Conservation (phyloP, 371 early-diverging fungal genomes). For the Mucor indicus region DNA sequence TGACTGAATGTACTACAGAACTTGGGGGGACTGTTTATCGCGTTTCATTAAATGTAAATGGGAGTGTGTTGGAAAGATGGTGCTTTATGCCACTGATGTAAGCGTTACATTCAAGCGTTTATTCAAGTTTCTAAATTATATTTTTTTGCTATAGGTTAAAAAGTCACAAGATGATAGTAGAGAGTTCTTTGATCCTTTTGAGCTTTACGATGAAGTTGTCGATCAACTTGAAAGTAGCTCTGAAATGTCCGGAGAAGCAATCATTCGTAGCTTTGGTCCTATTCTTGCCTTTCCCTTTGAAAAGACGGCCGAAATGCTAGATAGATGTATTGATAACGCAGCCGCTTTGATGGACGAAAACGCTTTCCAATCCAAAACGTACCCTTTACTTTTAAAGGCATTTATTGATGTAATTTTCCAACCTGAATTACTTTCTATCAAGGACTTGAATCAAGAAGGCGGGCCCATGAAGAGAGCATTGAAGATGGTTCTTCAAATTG, state of each 20-base stretch:
- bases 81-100: conserved; percentile 24
- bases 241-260: conserved; percentile 35
- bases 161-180: not conserved
- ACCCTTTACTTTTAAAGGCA: conserved; percentile 32
- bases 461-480: conserved; percentile 44
- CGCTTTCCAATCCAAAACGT: conserved; percentile 32
- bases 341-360: conserved; percentile 38
- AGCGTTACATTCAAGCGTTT: not conserved
- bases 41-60: conserved; percentile 37
- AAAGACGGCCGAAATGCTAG: conserved; percentile 26
- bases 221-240: conserved; percentile 44
- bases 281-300: conserved; percentile 31
- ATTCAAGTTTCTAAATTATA: not conserved
- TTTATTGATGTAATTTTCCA: conserved; percentile 38
- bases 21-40: conserved; percentile 40
- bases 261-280: conserved; percentile 30
- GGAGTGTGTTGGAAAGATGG: conserved; percentile 30
- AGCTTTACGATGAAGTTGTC: conserved; percentile 29
- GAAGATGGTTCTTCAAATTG: conserved; percentile 27
- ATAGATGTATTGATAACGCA: conserved; percentile 28
- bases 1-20: conserved; percentile 3
- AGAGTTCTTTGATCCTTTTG: conserved; percentile 25
- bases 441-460: conserved; percentile 25
- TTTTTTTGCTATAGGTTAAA: not conserved
- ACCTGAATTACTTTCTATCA: conserved; percentile 22